phyloP scores from a whole-genome alignment of 805 yeast species.

The Millerozyma acaciae region DNA sequence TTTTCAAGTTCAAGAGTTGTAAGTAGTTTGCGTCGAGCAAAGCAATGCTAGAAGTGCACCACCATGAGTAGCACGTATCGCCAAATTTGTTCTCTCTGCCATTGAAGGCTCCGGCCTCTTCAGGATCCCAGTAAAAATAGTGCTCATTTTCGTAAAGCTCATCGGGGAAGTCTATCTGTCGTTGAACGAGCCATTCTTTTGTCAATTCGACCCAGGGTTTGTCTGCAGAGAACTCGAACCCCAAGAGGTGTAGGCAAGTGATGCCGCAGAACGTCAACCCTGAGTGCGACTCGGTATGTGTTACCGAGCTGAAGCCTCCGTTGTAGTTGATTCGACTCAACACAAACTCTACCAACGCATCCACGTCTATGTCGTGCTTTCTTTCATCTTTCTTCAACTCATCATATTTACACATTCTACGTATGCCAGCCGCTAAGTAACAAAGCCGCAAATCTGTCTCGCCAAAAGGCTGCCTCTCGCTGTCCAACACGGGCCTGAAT shows the following conservation, averaged over 20 bases:
- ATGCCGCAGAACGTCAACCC: slow-evolving; percentile 87
- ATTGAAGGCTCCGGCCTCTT: slow-evolving; percentile 75
- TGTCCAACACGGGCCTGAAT: slow-evolving; percentile 29
- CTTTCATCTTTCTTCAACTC: slow-evolving; percentile 18
- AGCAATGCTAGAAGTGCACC: slow-evolving; percentile 63
- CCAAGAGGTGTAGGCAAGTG: slow-evolving; percentile 48
- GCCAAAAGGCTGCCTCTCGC: slow-evolving; percentile 38
- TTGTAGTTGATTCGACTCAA: slow-evolving; percentile 32
- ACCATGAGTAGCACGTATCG: slow-evolving; percentile 86
- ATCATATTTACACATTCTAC: slow-evolving; percentile 46
- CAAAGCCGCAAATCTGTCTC: slow-evolving; percentile 72
- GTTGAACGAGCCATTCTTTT: slow-evolving; percentile 54
- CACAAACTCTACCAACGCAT: slow-evolving; percentile 33
- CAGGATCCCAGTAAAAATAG: slow-evolving; percentile 22
- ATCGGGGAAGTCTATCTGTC: slow-evolving; percentile 50
- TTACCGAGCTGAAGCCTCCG: slow-evolving; percentile 69
- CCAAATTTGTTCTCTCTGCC: slow-evolving; percentile 83
- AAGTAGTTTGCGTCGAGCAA: slow-evolving; percentile 30
- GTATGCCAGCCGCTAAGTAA: slow-evolving; percentile 66
- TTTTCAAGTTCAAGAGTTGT: slow-evolving; percentile 30
- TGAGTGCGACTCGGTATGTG: slow-evolving; percentile 67
- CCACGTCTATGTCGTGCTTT: slow-evolving; percentile 40
- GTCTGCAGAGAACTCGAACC: slow-evolving; percentile 16
- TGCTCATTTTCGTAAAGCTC: slow-evolving; percentile 22
- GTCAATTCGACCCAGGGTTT: slow-evolving; percentile 30